phyloP scores from a whole-genome alignment of 345 rosid genomes.

The Populus euphratica region DNA sequence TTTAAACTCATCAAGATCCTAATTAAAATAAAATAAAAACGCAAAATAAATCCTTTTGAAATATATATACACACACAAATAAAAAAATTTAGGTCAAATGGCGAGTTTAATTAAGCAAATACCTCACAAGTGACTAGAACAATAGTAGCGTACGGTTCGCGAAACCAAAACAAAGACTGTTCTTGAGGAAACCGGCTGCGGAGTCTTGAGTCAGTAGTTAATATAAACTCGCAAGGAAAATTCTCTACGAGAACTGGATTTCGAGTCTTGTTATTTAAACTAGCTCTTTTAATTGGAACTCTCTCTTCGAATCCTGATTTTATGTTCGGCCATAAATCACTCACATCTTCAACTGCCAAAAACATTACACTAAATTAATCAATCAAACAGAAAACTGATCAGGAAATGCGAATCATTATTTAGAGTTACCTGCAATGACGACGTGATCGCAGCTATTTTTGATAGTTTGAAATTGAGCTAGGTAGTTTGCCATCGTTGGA shows the following conservation, averaged over 20 bases:
- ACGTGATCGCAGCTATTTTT: constrained; percentile 66
- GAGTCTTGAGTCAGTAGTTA: constrained; percentile 86
- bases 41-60: not conserved
- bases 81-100: not conserved
- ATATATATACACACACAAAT: not conserved
- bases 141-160: constrained; percentile 88
- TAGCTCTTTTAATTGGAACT: constrained; percentile 65
- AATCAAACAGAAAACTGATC: not conserved
- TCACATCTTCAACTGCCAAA: constrained; percentile 83
- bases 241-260: constrained; percentile 77
- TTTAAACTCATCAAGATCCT: constrained; percentile 98
- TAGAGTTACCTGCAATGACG: constrained; percentile 65
- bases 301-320: constrained; percentile 65
- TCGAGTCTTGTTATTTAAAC: constrained; percentile 82
- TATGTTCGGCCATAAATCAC: constrained; percentile 85
- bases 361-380: not conserved
- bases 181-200: constrained; percentile 93
- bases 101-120: not conserved
- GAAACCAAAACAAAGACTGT: constrained; percentile 77
- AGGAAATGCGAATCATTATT: not conserved
- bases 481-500: constrained; percentile 66
- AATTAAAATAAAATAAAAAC: not conserved
- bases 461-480: constrained; percentile 90
- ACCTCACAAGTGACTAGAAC: constrained; percentile 98
- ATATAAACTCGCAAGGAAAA: constrained; percentile 71